phyloP scores from a whole-genome alignment of 2,329 filamentous ascomycete species.

The Tolypocladium album region DNA sequence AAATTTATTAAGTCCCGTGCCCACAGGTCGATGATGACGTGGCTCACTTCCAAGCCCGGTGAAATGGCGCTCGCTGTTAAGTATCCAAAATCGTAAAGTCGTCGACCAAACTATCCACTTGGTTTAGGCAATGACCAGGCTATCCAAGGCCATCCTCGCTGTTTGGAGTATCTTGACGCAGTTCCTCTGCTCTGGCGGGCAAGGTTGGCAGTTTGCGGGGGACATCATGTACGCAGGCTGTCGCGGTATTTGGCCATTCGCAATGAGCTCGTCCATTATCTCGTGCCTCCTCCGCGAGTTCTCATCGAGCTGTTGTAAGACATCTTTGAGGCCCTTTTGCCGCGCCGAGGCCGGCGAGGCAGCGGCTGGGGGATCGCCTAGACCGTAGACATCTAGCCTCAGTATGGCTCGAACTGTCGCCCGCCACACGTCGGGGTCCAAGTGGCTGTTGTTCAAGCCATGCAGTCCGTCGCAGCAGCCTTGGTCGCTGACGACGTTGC shows the following conservation, averaged over 20 bases:
- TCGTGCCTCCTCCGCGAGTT: conserved; percentile 37
- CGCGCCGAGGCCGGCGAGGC: conserved; percentile 8
- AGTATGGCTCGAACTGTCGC: conserved; percentile 41
- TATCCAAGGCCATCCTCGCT: conserved; percentile 41
- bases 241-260: conserved; percentile 21
- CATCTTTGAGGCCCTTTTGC: conserved; percentile 42
- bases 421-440: conserved; percentile 45
- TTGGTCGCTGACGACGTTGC: conserved; percentile 15
- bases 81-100: not conserved
- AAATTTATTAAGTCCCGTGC: not conserved
- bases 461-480: conserved; percentile 12
- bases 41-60: not conserved
- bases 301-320: conserved; percentile 42
- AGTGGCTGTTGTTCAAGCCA: conserved; percentile 24
- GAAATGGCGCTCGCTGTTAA: not conserved
- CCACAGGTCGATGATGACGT: not conserved
- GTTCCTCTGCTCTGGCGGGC: conserved; percentile 22
- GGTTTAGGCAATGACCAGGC: conserved; percentile 38
- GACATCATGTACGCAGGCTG: conserved; percentile 15
- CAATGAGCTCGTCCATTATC: conserved; percentile 33
- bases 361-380: conserved; percentile 14
- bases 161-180: conserved; percentile 44
- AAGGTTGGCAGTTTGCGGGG: conserved; percentile 8
- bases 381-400: conserved; percentile 46
- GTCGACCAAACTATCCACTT: not conserved